Base-by-base conservation (phyloP, 2,329 filamentous ascomycete genomes). In the Talaromyces pinophilus region DNA sequence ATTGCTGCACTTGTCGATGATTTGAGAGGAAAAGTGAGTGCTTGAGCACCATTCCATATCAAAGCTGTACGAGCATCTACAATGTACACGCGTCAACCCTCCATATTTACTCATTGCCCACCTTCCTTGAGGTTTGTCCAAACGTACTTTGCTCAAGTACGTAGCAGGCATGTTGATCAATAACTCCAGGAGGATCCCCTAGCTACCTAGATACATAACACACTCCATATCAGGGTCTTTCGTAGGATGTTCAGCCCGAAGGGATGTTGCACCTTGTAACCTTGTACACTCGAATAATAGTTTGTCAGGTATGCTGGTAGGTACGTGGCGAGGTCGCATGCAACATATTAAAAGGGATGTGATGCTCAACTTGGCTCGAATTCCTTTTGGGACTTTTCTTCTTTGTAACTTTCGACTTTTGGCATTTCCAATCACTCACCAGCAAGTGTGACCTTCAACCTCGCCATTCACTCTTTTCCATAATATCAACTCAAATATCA, bases 81-180 rank as follows among this genome's bases (percentile, higher is more conserved):
- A 55, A 33, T 15, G n/a, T 30, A 15, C 19, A 40, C 35, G 40
- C 19, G 22, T 30, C 25, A 46, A 42, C 35, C 17, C 17, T 15
- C 19, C 28, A 11, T 46, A 15, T 54, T 11, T 5, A 54, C 28
- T 11, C 5, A 15, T 13, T 22, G 7, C 54, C 33, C 8, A 5
- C 33, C 19, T 8, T 38, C 19, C 33, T 17, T 4, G 10, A 38
- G 33, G 2, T 17, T 1, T 5, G 11, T 52, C 48, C 28, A 7
- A 52, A 15, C 1, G 46, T 50, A 28, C 46, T 50, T 50, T 38
- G 5, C 6, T 30, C 10, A 57, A 35, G n/a, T 38, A 25, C 54
- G 19, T 35, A 15, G 54, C 17, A 38, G 54, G 54, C 50, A 63
- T 63, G 61, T 63, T 63, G 61, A 63, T 63, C 61, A 63, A 63